Evolutionary conservation across 1,139 yeast genomes (phyloP).

Genomic region (Saccharomyces hybrid): DNA sequence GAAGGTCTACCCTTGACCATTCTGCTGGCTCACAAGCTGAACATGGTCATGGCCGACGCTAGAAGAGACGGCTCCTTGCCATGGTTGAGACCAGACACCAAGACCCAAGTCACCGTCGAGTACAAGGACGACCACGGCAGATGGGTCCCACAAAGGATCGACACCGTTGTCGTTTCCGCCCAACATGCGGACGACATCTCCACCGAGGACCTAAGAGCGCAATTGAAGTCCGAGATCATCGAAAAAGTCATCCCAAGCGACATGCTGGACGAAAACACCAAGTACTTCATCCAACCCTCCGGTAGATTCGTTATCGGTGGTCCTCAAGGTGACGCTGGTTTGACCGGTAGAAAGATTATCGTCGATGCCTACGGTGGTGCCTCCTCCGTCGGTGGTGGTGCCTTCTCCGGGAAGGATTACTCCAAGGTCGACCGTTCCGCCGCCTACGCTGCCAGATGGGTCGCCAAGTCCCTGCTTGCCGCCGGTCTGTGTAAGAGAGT

Average conservation of each 20-base stretch:
- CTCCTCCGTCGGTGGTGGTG: conserved; percentile 99
- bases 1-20: conserved; percentile 92
- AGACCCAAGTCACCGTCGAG: conserved; percentile 97
- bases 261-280: conserved; percentile 83
- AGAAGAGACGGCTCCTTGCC: conserved; percentile 87
- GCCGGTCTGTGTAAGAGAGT: conserved; percentile 95
- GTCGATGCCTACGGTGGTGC: conserved; percentile 99
- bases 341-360: conserved; percentile 96
- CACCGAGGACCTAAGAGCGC: conserved; percentile 78
- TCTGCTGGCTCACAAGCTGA: conserved; percentile 85
- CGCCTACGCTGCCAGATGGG: conserved; percentile 99
- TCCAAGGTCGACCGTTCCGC: conserved; percentile 99
- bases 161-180: conserved; percentile 90
- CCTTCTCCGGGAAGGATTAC: conserved; percentile 98
- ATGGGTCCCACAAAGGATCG: conserved; percentile 86
- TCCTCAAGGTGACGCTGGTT: conserved; percentile 99
- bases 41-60: conserved; percentile 90
- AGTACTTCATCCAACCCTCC: conserved; percentile 96
- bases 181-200: conserved; percentile 94
- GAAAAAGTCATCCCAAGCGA: conserved; percentile 85
- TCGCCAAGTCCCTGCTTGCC: conserved; percentile 88
- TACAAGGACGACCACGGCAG: conserved; percentile 90
- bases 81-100: conserved; percentile 98
- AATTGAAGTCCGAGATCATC: conserved; percentile 68
- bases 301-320: conserved; percentile 99